phyloP scores from a whole-genome alignment of 2,329 filamentous ascomycete genomes.

The Thermochaetoides dissita region DNA sequence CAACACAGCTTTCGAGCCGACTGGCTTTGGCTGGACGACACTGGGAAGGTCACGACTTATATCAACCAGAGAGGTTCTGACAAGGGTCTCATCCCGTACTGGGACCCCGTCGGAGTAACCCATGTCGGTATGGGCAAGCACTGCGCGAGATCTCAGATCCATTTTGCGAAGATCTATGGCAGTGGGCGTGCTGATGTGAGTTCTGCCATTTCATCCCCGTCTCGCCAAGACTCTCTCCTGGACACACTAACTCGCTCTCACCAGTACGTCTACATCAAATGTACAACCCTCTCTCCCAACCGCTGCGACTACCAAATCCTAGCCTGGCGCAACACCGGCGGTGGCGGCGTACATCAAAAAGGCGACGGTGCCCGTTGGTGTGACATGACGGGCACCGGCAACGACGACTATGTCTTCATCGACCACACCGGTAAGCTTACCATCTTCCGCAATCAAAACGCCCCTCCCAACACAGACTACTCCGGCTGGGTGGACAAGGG shows the following conservation, averaged over 20 bases:
- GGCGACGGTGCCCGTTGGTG: constrained; percentile 1
- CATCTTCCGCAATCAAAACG: neutral
- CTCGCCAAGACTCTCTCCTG: neutral
- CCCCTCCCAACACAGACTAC: constrained; percentile 1
- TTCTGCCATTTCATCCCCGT: neutral
- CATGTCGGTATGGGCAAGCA: constrained; percentile 6
- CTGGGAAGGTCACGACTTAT: constrained; percentile 10
- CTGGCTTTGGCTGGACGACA: constrained; percentile 14
- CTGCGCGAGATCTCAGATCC: constrained; percentile 2
- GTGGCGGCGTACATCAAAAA: constrained; percentile 1
- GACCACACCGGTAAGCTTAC: constrained; percentile 1
- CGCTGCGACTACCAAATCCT: constrained; percentile 1
- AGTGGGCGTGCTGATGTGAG: constrained; percentile 1
- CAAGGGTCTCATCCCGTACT: constrained; percentile 13
- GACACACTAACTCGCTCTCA: neutral
- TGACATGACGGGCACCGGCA: neutral
- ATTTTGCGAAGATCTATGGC: constrained; percentile 1
- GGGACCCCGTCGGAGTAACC: constrained; percentile 12
- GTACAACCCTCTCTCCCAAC: neutral
- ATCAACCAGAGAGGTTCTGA: constrained; percentile 15
- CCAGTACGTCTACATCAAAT: constrained; percentile 2
- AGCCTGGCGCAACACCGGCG: neutral
- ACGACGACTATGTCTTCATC: constrained; percentile 5
- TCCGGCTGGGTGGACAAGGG: constrained; percentile 1
- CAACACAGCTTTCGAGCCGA: constrained; percentile 10